Conservation (phyloP, 2,329 filamentous ascomycete species). For the Hypoxylon sp. region DNA sequence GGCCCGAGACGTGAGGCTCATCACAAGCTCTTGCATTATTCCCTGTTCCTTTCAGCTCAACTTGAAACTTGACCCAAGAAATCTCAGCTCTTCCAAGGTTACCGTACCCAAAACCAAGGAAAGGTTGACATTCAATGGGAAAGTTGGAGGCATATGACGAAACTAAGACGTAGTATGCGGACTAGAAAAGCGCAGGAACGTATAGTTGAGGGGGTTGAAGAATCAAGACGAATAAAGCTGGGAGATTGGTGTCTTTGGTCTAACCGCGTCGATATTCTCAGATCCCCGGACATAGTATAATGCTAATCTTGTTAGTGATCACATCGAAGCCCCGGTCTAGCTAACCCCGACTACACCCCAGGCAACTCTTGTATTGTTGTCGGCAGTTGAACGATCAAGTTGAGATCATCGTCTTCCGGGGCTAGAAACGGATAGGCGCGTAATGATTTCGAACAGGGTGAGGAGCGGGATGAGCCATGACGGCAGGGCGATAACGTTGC, state of each 20-base stretch:
- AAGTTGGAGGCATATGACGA: constrained; percentile 24
- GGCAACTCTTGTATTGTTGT: constrained; percentile 30
- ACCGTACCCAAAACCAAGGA: constrained; percentile 9
- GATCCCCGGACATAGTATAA: neutral
- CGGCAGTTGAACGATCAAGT: constrained; percentile 45
- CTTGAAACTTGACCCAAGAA: constrained; percentile 7
- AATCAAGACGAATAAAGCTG: constrained; percentile 19
- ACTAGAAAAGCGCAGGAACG: constrained; percentile 1
- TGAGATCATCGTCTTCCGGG: constrained; percentile 36
- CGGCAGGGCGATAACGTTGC: constrained; percentile 41
- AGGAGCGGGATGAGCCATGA: constrained; percentile 41
- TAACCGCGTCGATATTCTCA: constrained; percentile 13
- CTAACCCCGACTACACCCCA: constrained; percentile 18
- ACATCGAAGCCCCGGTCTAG: constrained; percentile 14
- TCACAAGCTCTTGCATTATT: constrained; percentile 4
- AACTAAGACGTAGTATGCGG: constrained; percentile 15
- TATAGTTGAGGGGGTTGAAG: constrained; percentile 11
- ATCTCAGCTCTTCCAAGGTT: constrained; percentile 2
- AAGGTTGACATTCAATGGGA: constrained; percentile 7
- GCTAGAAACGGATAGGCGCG: constrained; percentile 32
- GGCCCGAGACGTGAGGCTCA: neutral
- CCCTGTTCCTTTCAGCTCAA: constrained; percentile 10
- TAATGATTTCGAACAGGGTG: constrained; percentile 17
- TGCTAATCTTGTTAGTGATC: constrained; percentile 11
- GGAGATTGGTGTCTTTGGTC: constrained; percentile 24